Evolutionary conservation across 2,329 filamentous ascomycete genomes (phyloP).

Genomic region (Aspergillus pseudoviridinutans): DNA sequence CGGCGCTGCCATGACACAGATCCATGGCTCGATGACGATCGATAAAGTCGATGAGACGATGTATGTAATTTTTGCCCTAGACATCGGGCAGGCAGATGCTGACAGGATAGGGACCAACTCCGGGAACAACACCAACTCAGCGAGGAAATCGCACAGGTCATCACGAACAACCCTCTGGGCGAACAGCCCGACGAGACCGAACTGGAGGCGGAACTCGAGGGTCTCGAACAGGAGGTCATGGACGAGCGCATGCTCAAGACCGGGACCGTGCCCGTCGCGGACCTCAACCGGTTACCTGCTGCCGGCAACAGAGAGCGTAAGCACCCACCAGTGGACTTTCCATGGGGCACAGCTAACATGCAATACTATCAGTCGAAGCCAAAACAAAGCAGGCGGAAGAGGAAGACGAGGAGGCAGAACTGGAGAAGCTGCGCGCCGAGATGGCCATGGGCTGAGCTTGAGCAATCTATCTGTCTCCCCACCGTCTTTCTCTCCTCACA

Average conservation of each 20-base stretch:
- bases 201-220: constrained; percentile 78
- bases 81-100: background rate
- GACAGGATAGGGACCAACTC: constrained; percentile 68
- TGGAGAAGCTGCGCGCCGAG: constrained; percentile 88
- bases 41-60: constrained; percentile 95
- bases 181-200: constrained; percentile 79
- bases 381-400: constrained; percentile 58
- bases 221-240: constrained; percentile 84
- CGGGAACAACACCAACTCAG: constrained; percentile 89
- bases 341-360: background rate
- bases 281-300: constrained; percentile 73
- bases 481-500: constrained; percentile 1
- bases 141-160: constrained; percentile 85
- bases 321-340: constrained; percentile 27
- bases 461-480: background rate
- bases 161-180: constrained; percentile 66
- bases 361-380: constrained; percentile 37
- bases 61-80: constrained; percentile 52
- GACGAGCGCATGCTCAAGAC: constrained; percentile 93
- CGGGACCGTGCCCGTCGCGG: constrained; percentile 74
- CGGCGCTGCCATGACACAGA: constrained; percentile 83
- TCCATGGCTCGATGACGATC: constrained; percentile 84
- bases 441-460: constrained; percentile 75
- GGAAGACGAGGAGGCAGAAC: constrained; percentile 93
- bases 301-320: constrained; percentile 72